A percentile compares a stretch with the other conserved stretches of the same genome.
Conservation (phyloP, 2,329 filamentous ascomycete genomes). For the Cylindrodendrum hubeiense region DNA sequence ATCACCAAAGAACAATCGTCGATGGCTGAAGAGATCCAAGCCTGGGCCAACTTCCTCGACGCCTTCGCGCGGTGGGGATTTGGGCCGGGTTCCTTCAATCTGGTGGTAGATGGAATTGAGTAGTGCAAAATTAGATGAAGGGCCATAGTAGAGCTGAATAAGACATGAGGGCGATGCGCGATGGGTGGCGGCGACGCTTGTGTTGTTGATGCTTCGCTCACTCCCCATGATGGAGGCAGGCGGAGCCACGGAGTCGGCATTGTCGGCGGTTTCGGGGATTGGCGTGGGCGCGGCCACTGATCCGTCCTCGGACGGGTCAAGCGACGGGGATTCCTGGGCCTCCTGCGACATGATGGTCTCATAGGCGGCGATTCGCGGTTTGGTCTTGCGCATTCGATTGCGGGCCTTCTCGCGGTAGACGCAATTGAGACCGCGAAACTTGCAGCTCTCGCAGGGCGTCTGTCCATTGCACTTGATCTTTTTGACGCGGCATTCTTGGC, state of each 20-base stretch:
- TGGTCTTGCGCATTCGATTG: constrained; percentile 44
- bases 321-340: constrained; percentile 26
- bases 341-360: constrained; percentile 39
- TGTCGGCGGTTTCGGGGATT: constrained; percentile 24
- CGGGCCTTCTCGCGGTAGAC: constrained; percentile 49
- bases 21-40: constrained; percentile 47
- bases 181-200: constrained; percentile 60
- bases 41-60: constrained; percentile 48
- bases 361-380: constrained; percentile 39
- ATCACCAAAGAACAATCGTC: constrained; percentile 50
- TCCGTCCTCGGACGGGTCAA: constrained; percentile 40
- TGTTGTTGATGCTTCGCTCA: constrained; percentile 49
- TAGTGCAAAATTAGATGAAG: constrained; percentile 60
- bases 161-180: constrained; percentile 57
- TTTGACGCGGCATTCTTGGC: constrained; percentile 49
- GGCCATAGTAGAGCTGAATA: constrained; percentile 60
- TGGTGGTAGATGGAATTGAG: constrained; percentile 50
- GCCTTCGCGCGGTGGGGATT: constrained; percentile 38
- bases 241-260: constrained; percentile 15
- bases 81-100: constrained; percentile 44
- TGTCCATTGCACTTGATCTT: constrained; percentile 50
- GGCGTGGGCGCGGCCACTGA: constrained; percentile 34
- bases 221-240: constrained; percentile 31
- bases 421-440: constrained; percentile 42
- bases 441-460: constrained; percentile 46